A percentile compares a stretch with the other conserved stretches of the same genome.
Conservation (phyloP, 306 rosid genomes). For the Quillaja saponaria region DNA sequence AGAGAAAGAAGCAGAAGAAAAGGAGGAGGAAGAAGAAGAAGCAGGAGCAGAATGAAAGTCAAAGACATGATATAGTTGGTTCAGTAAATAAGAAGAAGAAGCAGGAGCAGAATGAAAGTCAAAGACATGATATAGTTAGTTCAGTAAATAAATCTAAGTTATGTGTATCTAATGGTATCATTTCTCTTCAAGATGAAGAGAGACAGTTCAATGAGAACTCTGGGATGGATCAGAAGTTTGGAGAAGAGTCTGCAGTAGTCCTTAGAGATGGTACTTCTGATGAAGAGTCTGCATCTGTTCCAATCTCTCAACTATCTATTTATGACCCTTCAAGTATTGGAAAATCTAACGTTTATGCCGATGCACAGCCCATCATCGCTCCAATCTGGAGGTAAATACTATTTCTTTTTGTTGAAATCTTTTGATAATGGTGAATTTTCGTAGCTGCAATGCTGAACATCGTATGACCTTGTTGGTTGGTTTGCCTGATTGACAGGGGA, state of each 20-base stretch:
- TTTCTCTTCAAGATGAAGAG: constrained; percentile 29
- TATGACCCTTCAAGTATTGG: constrained; percentile 9
- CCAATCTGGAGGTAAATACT: constrained; percentile 69
- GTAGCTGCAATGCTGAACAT: constrained; percentile 14
- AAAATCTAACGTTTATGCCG: constrained; percentile 13
- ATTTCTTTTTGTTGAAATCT: background rate
- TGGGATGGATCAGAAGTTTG: constrained; percentile 18
- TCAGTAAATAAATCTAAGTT: constrained; percentile 20
- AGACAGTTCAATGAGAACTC: constrained; percentile 17
- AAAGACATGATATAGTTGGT: no score
- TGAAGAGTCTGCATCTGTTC: constrained; percentile 18
- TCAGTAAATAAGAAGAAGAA: background rate
- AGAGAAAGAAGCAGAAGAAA: constrained; percentile 17
- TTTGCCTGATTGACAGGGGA: constrained; percentile 61
- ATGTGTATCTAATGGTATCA: constrained; percentile 10
- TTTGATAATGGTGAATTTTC: constrained; percentile 24
- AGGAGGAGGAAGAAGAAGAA: constrained; percentile 12
- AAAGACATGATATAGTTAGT: constrained; percentile 14
- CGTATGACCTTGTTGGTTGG: constrained; percentile 9
- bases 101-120: background rate
- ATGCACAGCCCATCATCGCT: constrained; percentile 58
- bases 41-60: no score
- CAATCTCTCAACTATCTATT: constrained; percentile 28
- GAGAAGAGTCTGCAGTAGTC: constrained; percentile 23
- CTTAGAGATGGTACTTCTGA: constrained; percentile 28